A percentile compares a stretch with the other conserved stretches of the same genome.
These are phyloP conservation scores for Podaxis carcinomalis DNA, from an alignment of 768 basidiomycete genomes.

Conservation along the genomic window DNA sequence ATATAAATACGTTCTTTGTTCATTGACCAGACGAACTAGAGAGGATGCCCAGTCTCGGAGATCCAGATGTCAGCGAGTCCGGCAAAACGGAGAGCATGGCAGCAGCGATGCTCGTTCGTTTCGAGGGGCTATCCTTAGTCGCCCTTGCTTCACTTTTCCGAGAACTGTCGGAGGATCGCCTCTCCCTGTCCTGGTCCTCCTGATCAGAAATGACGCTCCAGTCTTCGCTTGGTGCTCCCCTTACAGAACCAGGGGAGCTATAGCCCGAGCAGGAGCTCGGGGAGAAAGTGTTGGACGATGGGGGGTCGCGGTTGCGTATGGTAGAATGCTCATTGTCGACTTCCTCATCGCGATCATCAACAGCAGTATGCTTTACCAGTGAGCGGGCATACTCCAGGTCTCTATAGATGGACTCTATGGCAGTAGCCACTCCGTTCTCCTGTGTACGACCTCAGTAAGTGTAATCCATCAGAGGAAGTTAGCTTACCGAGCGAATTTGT, in stretches of 20 bases:
- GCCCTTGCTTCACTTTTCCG: slow-evolving; percentile 34
- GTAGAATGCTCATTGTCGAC: slow-evolving; percentile 34
- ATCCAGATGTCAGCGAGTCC: slow-evolving; percentile 41
- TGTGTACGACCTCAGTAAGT: slow-evolving; percentile 23
- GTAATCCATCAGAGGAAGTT: slow-evolving; percentile 14
- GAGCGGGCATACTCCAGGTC: slow-evolving; percentile 93
- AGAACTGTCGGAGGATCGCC: slow-evolving; percentile 51
- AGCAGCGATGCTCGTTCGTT: slow-evolving; percentile 60
- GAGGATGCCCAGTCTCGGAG: slow-evolving; percentile 35
- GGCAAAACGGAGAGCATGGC: slow-evolving; percentile 61
- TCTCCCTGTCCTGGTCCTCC: slow-evolving; percentile 41
- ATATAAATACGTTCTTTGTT: background rate
- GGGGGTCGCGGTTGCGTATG: slow-evolving; percentile 25
- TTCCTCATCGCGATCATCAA: slow-evolving; percentile 28
- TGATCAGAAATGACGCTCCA: slow-evolving; percentile 86
- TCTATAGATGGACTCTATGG: slow-evolving; percentile 93
- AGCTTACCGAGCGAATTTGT: slow-evolving; percentile 70
- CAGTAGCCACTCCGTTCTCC: slow-evolving; percentile 94
- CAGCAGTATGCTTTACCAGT: slow-evolving; percentile 61
- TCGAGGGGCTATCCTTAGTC: slow-evolving; percentile 34
- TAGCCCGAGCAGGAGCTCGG: slow-evolving; percentile 42
- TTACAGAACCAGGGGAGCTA: slow-evolving; percentile 53
- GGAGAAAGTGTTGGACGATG: slow-evolving; percentile 19
- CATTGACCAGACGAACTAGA: slow-evolving; percentile 24
- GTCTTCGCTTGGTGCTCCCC: slow-evolving; percentile 64